Evolutionary conservation across 768 basidiomycete genomes (phyloP), one percentile per base, ranked within the genome.

Genomic region (Lentinula aciculospora): DNA sequence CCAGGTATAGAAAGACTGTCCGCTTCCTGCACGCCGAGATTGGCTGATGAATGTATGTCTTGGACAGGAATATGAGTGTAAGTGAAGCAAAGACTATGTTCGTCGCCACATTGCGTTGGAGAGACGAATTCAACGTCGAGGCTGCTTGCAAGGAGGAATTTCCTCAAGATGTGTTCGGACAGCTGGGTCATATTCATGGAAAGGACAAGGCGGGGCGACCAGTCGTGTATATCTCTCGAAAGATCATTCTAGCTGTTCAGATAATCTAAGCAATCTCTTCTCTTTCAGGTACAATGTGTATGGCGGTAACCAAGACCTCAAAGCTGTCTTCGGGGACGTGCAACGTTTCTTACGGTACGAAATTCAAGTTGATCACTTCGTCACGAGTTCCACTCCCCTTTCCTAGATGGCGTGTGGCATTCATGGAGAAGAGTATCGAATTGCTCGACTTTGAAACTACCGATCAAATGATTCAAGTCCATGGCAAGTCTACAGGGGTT

Each of bases 261-360:
- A n/a, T 21, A 21, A 12, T 36, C 40, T 4, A n/a, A 29, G 21
- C 32, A 17, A 53, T 19, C 6, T 19, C 19, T 12, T 25, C 5
- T 29, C 21, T 3, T 23, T 32, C 53, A 91, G 88, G 1, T 92
- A 92, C 65, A 93, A 92, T 66, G 66, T 92, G 4, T 93, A 92
- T 60, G 91, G 91, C 23, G 86, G 78, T 12, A 81, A 81, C 59
- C 72, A 82, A 46, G 81, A 92, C 64, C 66, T 85, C 29, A 80
- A 85, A 58, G 78, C 80, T 9, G 84, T 87, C n/a, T 93, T 93
- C 64, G 81, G 84, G 27, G 89, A 94, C 65, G 79, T 88, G 17
- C 77, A 83, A 53, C 79, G 84, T 36, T 92, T 94, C 70, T 76
- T 93, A 63, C 78, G 88, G 89, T 88, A 66, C 40, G 32, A 39